Conservation (phyloP, 1,139 yeast species). For the Magnusiomyces sp. region DNA sequence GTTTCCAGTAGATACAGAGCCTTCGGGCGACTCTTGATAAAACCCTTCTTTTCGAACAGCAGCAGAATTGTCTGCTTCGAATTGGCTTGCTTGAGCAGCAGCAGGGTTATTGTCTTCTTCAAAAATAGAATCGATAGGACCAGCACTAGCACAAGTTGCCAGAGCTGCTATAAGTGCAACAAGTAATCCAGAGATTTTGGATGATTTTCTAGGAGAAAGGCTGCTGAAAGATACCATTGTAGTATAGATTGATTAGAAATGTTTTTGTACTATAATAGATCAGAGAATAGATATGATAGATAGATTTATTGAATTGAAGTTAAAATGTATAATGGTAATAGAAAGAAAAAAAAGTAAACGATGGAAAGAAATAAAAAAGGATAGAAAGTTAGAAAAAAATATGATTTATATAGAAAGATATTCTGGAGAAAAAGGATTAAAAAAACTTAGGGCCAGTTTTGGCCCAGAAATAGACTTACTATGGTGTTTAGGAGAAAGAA, state of each 20-base stretch:
- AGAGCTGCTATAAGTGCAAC: background rate
- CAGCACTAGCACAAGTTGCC: background rate
- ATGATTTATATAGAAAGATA: too few relatives aligned
- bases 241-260: background rate
- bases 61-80: background rate
- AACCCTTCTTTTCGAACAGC: background rate
- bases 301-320: background rate
- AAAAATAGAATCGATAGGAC: too few relatives aligned
- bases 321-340: background rate
- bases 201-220: background rate
- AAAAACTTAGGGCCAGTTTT: too few relatives aligned
- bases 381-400: background rate
- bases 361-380: background rate
- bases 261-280: too few relatives aligned
- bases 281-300: too few relatives aligned
- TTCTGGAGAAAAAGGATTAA: too few relatives aligned
- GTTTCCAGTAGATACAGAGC: too few relatives aligned
- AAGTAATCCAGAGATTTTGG: background rate
- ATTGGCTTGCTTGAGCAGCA: too few relatives aligned
- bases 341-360: background rate
- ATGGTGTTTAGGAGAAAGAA: too few relatives aligned
- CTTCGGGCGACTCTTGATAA: too few relatives aligned
- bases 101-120: too few relatives aligned
- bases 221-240: background rate
- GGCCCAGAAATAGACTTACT: too few relatives aligned